These are phyloP conservation scores for Hibiscus mutabilis DNA, from an alignment of 345 rosid genomes.

Conservation along the genomic window DNA sequence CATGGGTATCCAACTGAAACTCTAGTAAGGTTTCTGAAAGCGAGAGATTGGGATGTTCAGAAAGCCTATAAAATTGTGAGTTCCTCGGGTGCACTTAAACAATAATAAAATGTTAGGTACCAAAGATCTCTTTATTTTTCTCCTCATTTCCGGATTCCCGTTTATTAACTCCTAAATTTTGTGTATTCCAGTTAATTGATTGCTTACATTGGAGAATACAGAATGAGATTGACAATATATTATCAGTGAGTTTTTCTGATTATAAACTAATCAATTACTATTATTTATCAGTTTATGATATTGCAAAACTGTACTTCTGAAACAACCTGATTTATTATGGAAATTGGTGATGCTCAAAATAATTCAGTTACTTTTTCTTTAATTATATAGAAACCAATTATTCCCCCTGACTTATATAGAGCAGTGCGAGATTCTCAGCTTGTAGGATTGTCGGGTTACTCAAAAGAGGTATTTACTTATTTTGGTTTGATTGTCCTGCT, in stretches of 20 bases:
- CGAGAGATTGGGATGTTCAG: constrained; percentile 81
- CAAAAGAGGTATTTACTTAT: constrained; percentile 65
- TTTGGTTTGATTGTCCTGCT: not conserved
- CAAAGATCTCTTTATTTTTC: not conserved
- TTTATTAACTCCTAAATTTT: constrained; percentile 15
- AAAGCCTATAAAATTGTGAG: constrained; percentile 91
- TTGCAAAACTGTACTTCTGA: constrained; percentile 4
- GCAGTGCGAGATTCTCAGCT: constrained; percentile 89
- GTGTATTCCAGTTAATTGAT: constrained; percentile 61
- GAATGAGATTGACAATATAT: constrained; percentile 71
- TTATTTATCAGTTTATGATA: not conserved
- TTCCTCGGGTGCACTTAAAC: not conserved
- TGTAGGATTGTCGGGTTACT: constrained; percentile 81
- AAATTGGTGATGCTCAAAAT: constrained; percentile 1
- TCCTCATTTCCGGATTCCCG: not conserved
- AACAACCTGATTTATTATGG: constrained; percentile 5
- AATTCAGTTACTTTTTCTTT: not conserved
- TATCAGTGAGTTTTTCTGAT: constrained; percentile 42
- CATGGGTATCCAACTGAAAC: constrained; percentile 73
- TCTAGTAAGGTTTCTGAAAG: constrained; percentile 73
- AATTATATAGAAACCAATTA: constrained; percentile 67
- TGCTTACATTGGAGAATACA: constrained; percentile 80
- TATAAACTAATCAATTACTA: not conserved
- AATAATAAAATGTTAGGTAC: constrained; percentile 1
- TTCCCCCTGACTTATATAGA: constrained; percentile 78